Percentiles rank a stretch among this genome's conserved stretches.
phyloP scores from a whole-genome alignment of 148 eudicot species.

The Hydrangea macrophylla region DNA sequence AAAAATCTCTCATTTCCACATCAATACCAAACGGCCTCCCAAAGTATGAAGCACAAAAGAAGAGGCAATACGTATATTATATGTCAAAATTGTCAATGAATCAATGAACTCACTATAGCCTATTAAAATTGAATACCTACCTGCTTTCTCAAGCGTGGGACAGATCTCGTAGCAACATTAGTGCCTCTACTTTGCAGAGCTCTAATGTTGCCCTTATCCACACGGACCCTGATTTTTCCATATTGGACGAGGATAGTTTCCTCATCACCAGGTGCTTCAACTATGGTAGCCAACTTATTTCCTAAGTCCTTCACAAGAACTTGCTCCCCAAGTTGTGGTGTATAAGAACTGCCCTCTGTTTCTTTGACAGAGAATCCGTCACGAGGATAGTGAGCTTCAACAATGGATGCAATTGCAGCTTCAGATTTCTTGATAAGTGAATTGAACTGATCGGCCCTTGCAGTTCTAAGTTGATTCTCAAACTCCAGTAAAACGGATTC shows the following conservation, averaged over 20 bases:
- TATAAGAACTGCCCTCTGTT: constrained; percentile 31
- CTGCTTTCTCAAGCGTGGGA: constrained; percentile 38
- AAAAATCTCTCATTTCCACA: no score
- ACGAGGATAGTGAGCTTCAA: constrained; percentile 45
- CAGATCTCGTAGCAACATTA: constrained; percentile 29
- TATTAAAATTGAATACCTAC: constrained; percentile 28
- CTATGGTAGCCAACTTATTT: constrained; percentile 68
- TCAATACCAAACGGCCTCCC: no score
- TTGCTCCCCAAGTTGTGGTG: constrained; percentile 64
- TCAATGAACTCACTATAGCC: background rate
- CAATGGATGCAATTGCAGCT: constrained; percentile 59
- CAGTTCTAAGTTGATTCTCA: constrained; percentile 47
- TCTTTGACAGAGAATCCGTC: constrained; percentile 28
- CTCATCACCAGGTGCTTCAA: constrained; percentile 71
- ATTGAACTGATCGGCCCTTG: constrained; percentile 39
- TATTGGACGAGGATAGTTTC: constrained; percentile 64
- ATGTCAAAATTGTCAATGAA: background rate
- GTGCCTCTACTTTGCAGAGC: constrained; percentile 24
- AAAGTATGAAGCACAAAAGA: background rate
- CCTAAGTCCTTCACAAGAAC: constrained; percentile 71
- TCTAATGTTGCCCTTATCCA: constrained; percentile 46
- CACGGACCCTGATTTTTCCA: constrained; percentile 79
- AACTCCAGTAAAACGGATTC: constrained; percentile 52
- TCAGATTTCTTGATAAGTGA: constrained; percentile 67
- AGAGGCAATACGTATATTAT: no score